Base-by-base conservation (phyloP, 2,329 filamentous ascomycete genomes). In the Talaromyces marneffei region DNA sequence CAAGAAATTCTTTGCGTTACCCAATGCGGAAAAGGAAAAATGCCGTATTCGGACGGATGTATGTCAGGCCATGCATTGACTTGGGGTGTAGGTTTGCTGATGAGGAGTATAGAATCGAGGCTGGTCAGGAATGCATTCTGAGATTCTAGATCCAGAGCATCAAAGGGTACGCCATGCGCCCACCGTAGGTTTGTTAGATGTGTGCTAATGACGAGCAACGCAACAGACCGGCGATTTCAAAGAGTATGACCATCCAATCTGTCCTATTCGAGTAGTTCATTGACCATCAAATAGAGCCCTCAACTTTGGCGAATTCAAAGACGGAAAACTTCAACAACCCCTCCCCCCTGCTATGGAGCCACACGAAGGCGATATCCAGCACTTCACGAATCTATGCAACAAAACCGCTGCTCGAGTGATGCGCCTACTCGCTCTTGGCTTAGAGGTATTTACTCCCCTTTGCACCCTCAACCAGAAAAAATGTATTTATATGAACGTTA, bases 111-210 rank as follows among this genome's bases (percentile, higher is more conserved):
- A 94, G 79, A 97, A 97, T 71, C 85, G 87, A 44, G 94, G 93
- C 62, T 99, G 92, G 92, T 85, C 89, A 1, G 86, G 86, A 16
- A 92, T 96, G 89, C 89, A 93, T 69, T 85, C 86, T 12, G 93
- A 99, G 77, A 93, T 88, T 0, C 79, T 97, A 10, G 93, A 97
- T 72, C 91, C 92, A 2, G 85, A 87, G 67, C 86, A 87, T 60
- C 92, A 97, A 74, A 85, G 87, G 74, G 90, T 89, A 80, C 69
- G 77, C n/a, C n/a, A n/a, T 72, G 52, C 50, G 2, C 2, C 4
- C 4, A n/a, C 20, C 53, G 35, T 18, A 20, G 10, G n/a, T 0
- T 10, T 29, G 27, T 59, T 48, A 29, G 42, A 31, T 29, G 50
- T 33, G 46, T 23, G 37, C 33, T 59, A 63, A 62, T n/a, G n/a